Base-by-base conservation (phyloP, 164 flowering plant species). In the Vitis vinifera region DNA sequence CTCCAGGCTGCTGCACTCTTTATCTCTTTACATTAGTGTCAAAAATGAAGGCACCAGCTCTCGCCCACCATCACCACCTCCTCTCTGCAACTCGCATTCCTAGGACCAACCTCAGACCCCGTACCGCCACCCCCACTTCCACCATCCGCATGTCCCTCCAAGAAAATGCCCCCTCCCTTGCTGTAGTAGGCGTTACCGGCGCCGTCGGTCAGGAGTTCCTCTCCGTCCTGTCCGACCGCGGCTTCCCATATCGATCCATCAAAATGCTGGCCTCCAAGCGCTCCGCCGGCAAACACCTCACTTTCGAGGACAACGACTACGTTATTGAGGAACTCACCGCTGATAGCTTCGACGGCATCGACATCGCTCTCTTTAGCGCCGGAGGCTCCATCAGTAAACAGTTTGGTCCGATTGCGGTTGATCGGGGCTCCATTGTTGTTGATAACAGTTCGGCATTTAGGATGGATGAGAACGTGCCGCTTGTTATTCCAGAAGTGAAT, bases 171-270 rank as follows among this genome's bases (percentile, higher is more conserved):
- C 99, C 98, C 10, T 92, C 98, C 19, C 62, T 96, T 53, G 99
- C 99, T 68, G 84, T 96, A 65, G 99, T 96, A n/a, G 99, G 99
- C 19, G 98, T 91, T 58, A 93, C 97, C 48, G 99, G 99, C 55
- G 99, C 99, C 64, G 98, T 96, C 62, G 97, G 99, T 10, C 97
- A 93, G 66, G 98, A 96, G 74, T 93, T 96, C 76, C 97, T 96
- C 64, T 82, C 88, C 63, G 98, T 96, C 52, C 84, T 96, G 60
- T 80, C 97, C 59, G 94, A 87, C 76, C 92, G 97, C 0, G 79
- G 82, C 69, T 96, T 93, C 83, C 98, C 98, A 9, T 96, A 86
- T 82, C 77, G 91, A 47, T 89, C 90, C 69, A 84, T 93, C 80
- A 83, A 80, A 57, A 88, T 96, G 88, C 93, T 96, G 7, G 99